Evolutionary conservation across 2,329 filamentous ascomycete species (phyloP).

Genomic region (Calonectria hongkongensis): DNA sequence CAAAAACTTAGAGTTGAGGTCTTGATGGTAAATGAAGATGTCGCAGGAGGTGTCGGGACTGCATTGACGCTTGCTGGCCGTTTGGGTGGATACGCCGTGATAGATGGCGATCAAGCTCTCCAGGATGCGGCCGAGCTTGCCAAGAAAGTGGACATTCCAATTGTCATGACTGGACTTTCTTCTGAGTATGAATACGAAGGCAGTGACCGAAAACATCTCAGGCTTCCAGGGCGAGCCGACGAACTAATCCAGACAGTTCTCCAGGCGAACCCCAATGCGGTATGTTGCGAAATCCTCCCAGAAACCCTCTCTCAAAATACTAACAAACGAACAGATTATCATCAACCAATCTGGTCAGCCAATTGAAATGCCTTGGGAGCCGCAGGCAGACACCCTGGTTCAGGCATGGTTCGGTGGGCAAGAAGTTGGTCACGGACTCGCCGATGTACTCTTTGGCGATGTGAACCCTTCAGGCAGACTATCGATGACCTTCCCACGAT

Average conservation of each 20-base stretch:
- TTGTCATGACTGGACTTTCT: conserved; percentile 74
- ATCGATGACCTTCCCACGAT: conserved; percentile 70
- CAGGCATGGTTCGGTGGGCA: conserved; percentile 41
- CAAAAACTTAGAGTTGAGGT: conserved; percentile 43
- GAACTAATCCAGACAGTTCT: conserved; percentile 29
- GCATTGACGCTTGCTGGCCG: conserved; percentile 47
- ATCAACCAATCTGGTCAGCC: conserved; percentile 45
- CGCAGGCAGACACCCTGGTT: conserved; percentile 17
- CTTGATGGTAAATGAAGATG: conserved; percentile 48
- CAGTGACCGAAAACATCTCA: conserved; percentile 59
- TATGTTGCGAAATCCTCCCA: conserved; percentile 23
- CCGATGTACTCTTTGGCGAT: conserved; percentile 30
- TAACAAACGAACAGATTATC: conserved; percentile 31
- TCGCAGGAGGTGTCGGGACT: conserved; percentile 48
- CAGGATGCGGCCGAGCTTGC: conserved; percentile 55
- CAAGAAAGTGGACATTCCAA: conserved; percentile 71
- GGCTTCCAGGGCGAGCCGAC: conserved; percentile 28
- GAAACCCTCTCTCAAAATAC: conserved; percentile 51
- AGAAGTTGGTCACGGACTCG: conserved; percentile 33
- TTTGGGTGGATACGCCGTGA: conserved; percentile 45
- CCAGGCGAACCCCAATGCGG: conserved; percentile 38
- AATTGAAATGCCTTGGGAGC: conserved; percentile 38
- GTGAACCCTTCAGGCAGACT: conserved; percentile 37
- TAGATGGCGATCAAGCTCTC: conserved; percentile 56
- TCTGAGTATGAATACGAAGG: conserved; percentile 66